Evolutionary conservation across 2,329 filamentous ascomycete genomes (phyloP), one percentile per base, ranked within the genome.

Genomic region (Dactylellina leptospora): DNA sequence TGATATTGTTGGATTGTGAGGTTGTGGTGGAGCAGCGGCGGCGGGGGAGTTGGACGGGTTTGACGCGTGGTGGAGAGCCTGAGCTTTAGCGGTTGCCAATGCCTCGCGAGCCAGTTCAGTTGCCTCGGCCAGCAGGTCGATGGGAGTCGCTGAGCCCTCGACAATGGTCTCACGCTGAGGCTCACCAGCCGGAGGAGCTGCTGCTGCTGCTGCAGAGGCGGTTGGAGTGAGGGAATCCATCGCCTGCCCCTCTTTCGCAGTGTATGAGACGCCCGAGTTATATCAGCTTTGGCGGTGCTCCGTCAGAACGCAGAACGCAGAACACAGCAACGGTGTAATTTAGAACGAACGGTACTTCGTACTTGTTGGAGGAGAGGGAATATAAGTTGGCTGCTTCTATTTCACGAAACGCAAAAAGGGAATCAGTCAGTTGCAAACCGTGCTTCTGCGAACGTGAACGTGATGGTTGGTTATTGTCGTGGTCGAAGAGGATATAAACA

Each of bases 61-160:
- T 63, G 58, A 63, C 47, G 56, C 48, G 55, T 62, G 38, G 10
- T 44, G 38, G 53, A 27, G 27, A 28, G 38, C 25, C 53, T 56
- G 27, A 28, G 38, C 25, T 56, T 56, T 64, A 42, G 64, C 51
- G 44, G 61, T 42, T 23, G 66, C 66, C 66, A 71, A 63, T 71
- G 66, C 66, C 28, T 71, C 66, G 66, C 66, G 66, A 63, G 66
- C 66, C 28, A 71, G 66, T 51, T 63, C 50, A 38, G 66, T 71
- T 30, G 66, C 66, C 66, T 71, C 66, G 9, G 66, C 66, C 42
- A 71, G 42, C 30, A 71, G 36, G 16, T 63, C 66, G 66, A 71
- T 71, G 56, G 66, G 50, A n/a, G 55, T 61, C 3, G 30, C 54
- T 20, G 54, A 47, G 13, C 40, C 55, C 36, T 62, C 56, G 30